phyloP scores from a whole-genome alignment of 163 green algal genomes.

The Trebouxiophyceae sp. region DNA sequence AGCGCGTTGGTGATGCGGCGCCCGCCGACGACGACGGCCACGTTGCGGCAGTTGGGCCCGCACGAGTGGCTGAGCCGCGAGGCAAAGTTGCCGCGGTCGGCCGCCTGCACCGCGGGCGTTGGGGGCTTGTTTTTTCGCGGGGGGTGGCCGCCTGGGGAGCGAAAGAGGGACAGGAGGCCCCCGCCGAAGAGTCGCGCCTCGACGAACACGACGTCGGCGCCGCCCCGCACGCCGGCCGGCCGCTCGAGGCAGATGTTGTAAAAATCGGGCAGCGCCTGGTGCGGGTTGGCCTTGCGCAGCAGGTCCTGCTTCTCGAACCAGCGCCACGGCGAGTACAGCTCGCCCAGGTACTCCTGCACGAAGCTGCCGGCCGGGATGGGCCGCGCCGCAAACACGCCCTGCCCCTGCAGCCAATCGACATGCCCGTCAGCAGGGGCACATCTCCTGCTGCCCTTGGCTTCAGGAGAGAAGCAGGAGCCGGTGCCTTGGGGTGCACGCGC shows the following conservation, averaged over 20 bases:
- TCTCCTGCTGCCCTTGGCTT: too few species aligned
- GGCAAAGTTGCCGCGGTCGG: constrained; percentile 57
- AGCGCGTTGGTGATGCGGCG: constrained; percentile 72
- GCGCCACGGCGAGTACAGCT: constrained; percentile 84
- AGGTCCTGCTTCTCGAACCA: constrained; percentile 81
- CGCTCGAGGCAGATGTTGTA: constrained; percentile 97
- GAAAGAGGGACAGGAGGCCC: neutral
- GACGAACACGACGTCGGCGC: constrained; percentile 88
- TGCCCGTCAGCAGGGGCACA: too few species aligned
- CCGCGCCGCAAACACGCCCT: neutral
- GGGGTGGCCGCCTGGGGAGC: neutral
- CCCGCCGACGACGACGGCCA: constrained; percentile 54
- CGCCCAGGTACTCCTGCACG: constrained; percentile 91
- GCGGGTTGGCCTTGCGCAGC: constrained; percentile 59
- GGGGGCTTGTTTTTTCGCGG: too few species aligned
- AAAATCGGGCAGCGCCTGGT: constrained; percentile 81
- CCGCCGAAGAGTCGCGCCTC: constrained; percentile 79
- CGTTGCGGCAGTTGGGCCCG: constrained; percentile 83
- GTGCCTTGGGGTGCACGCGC: too few species aligned
- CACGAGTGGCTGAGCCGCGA: constrained; percentile 88
- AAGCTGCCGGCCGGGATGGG: constrained; percentile 53
- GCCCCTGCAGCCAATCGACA: too few species aligned
- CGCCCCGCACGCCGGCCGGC: constrained; percentile 65
- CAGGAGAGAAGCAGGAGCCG: too few species aligned
- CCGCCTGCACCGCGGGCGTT: too few species aligned